Conservation (phyloP, 1,139 yeast genomes). For the Diutina ranongensis region DNA sequence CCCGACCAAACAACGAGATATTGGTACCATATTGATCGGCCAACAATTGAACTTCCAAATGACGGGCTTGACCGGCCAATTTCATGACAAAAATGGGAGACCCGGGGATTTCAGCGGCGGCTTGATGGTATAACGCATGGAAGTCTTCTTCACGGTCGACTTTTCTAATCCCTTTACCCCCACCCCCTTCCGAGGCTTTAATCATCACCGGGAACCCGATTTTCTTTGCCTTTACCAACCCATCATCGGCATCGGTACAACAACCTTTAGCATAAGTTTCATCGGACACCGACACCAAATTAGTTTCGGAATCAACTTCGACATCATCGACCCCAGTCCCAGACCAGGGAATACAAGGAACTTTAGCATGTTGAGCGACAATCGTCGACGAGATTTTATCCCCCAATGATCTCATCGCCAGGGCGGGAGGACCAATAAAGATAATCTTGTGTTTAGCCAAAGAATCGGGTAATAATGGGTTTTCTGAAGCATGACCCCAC, state of each 20-base stretch:
- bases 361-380: conserved; percentile 96
- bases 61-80: conserved; percentile 91
- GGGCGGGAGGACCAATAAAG: conserved; percentile 97
- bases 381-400: conserved; percentile 95
- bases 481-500: conserved; percentile 99
- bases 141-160: conserved; percentile 64
- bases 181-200: conserved; percentile 98
- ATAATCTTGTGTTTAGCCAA: conserved; percentile 81
- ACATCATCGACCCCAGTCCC: conserved; percentile 94
- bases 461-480: conserved; percentile 86
- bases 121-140: conserved; percentile 20
- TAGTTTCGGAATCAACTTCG: conserved; percentile 48
- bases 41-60: conserved; percentile 85
- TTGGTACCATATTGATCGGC: conserved; percentile 96
- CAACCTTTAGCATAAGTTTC: conserved; percentile 80
- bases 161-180: conserved; percentile 96
- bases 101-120: conserved; percentile 37
- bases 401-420: conserved; percentile 98
- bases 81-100: conserved; percentile 93
- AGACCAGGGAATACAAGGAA: conserved; percentile 99
- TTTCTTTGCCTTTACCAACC: conserved; percentile 65
- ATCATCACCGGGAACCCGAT: conserved; percentile 97
- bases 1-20: conserved; percentile 89
- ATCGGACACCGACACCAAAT: conserved; percentile 82
- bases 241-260: conserved; percentile 78